phyloP scores from a whole-genome alignment of 2,329 filamentous ascomycete genomes.

The Xylariaceae sp. region DNA sequence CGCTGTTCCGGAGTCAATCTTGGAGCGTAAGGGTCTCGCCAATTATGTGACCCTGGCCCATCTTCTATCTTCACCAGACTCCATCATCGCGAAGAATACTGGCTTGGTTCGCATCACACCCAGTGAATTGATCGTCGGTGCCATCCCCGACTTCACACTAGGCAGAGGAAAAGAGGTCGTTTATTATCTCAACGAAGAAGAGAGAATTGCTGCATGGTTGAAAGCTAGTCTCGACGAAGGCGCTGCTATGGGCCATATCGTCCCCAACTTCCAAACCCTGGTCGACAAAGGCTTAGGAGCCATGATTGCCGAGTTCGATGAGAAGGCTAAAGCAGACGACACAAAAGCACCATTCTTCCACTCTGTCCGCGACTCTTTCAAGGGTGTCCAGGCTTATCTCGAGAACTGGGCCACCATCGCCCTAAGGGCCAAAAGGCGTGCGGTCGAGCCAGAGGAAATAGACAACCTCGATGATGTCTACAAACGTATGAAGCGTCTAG shows the following conservation, averaged over 20 bases:
- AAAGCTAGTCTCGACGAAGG: constrained; percentile 12
- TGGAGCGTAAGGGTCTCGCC: constrained; percentile 15
- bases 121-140: constrained; percentile 13
- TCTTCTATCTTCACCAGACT: constrained; percentile 12
- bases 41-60: constrained; percentile 11
- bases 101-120: constrained; percentile 13
- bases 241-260: constrained; percentile 15
- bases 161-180: constrained; percentile 17
- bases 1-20: constrained; percentile 9
- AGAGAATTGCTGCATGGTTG: constrained; percentile 15
- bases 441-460: background rate
- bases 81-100: constrained; percentile 6
- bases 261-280: constrained; percentile 15
- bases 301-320: constrained; percentile 10
- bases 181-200: constrained; percentile 12
- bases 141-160: constrained; percentile 17
- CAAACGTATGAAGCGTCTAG: constrained; percentile 9
- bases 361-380: constrained; percentile 13
- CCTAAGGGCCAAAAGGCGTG: background rate
- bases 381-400: constrained; percentile 11
- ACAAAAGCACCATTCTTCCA: constrained; percentile 12
- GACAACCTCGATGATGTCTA: constrained; percentile 14
- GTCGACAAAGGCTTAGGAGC: constrained; percentile 9
- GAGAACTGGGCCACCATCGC: constrained; percentile 15
- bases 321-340: background rate